Evolutionary conservation across 768 basidiomycete genomes (phyloP).

Genomic region (Kwoniella botswanensis): DNA sequence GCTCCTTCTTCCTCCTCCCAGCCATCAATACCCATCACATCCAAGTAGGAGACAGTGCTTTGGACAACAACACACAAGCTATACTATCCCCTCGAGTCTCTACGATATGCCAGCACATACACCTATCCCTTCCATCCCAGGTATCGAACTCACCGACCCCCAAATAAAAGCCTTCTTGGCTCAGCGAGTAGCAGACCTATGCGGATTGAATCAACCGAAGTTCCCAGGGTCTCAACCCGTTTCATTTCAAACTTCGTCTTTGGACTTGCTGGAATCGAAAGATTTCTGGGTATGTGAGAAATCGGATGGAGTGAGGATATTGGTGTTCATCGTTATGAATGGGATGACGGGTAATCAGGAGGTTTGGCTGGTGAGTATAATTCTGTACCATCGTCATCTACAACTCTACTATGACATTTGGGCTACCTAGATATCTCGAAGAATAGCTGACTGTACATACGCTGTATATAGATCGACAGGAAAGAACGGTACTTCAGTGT

Average conservation of each 20-base stretch:
- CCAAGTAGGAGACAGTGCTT: no score
- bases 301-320: constrained; percentile 90
- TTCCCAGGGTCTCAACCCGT: constrained; percentile 97
- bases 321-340: constrained; percentile 77
- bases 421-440: no score
- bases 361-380: constrained; percentile 70
- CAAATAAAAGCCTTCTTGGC: constrained; percentile 36
- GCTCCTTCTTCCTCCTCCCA: no score
- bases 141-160: constrained; percentile 35
- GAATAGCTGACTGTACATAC: neutral
- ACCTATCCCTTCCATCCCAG: constrained; percentile 53
- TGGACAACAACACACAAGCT: no score
- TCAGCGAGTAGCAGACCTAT: constrained; percentile 38
- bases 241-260: constrained; percentile 74
- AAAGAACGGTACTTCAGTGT: constrained; percentile 83
- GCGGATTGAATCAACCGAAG: constrained; percentile 32
- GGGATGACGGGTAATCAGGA: constrained; percentile 61
- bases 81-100: neutral
- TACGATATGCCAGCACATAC: constrained; percentile 23
- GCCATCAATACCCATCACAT: no score
- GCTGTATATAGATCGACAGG: constrained; percentile 79
- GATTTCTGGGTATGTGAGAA: constrained; percentile 99
- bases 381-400: no score
- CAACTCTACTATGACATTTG: no score
- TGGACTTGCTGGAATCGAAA: constrained; percentile 76